Base-by-base conservation (phyloP, 176 grass and related monocot genomes). In the Cenchrus fungigraminus region DNA sequence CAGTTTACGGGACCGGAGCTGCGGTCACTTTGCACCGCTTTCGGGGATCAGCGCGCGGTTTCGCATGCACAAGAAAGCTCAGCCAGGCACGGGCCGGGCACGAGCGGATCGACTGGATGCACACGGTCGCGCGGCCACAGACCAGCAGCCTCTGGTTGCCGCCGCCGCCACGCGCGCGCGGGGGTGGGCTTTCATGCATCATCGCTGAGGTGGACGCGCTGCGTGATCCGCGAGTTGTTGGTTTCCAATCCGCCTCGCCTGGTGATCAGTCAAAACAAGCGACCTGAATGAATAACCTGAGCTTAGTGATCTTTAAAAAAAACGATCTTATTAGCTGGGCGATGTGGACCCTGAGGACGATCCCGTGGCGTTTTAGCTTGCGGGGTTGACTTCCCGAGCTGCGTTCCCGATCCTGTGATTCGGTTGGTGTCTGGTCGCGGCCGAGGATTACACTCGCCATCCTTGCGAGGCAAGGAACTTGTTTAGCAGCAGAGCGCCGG, bases 381-480 rank as follows among this genome's bases (percentile, higher is more conserved):
- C 14, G 3, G 25, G 16, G 73, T 56, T 77, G 88, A 86, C 64
- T 65, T 78, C 2, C 0, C 16, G 42, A 46, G n/a, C 2, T 63
- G 8, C 53, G 8, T 45, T 5, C 5, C 32, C n/a, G 8, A 9
- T 46, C 37, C 37, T 40, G 37, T n/a, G n/a, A 40, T 4, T 40
- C 12, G 20, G 11, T 59, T 19, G 10, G 60, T 57, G 34, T 28
- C 8, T n/a, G 52, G 20, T 12, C 4, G 9, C 16, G 8, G 42
- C 70, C 6, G 50, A 66, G 60, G 19, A 58, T 16, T 22, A 19
- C 34, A 37, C 34, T 37, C 34, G 2, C 57, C 20, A 70, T 53
- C 67, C 87, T 85, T 89, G 87, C 68, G 12, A 69, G 53, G 15
- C 82, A 85, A 89, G 82, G 28, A 51, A 68, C 43, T 4, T 22